These are phyloP conservation scores for Clonostachys chloroleuca DNA, from an alignment of 2,329 filamentous ascomycete species.

Conservation along the genomic window DNA sequence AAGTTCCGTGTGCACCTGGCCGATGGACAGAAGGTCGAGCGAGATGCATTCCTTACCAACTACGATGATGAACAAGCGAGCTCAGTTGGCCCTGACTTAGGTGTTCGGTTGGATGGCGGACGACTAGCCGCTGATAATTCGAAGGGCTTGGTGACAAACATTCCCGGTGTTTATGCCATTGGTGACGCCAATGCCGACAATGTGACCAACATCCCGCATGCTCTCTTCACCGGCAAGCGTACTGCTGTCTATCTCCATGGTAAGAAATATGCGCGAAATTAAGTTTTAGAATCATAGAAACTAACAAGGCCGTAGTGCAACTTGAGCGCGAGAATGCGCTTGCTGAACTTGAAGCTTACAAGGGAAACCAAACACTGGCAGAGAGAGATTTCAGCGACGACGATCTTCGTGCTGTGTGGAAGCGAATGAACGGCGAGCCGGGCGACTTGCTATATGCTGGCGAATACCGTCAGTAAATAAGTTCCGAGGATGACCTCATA, in stretches of 20 bases:
- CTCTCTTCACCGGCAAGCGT: conserved; percentile 54
- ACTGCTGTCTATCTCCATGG: conserved; percentile 53
- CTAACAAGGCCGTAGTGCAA: conserved; percentile 21
- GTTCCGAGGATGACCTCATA: too few relatives aligned
- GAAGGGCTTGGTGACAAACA: conserved; percentile 43
- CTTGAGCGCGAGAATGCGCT: conserved; percentile 32
- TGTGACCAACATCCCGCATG: conserved; percentile 57
- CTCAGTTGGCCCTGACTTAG: conserved; percentile 36
- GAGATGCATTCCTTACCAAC: conserved; percentile 47
- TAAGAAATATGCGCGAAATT: conserved; percentile 22
- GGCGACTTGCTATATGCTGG: conserved; percentile 41
- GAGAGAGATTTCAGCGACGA: conserved; percentile 21
- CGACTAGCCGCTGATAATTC: conserved; percentile 34
- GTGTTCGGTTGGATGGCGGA: conserved; percentile 36
- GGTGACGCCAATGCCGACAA: conserved; percentile 57
- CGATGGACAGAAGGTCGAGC: conserved; percentile 34
- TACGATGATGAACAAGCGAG: conserved; percentile 43
- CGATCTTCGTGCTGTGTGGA: conserved; percentile 36
- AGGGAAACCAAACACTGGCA: conserved; percentile 10
- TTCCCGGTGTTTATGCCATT: conserved; percentile 50
- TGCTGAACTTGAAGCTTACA: conserved; percentile 19
- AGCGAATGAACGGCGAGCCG: conserved; percentile 33
- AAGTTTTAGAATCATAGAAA: conserved; percentile 2
- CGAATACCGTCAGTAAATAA: conserved; percentile 21
- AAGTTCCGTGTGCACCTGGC: conserved; percentile 49